Conservation (phyloP, 768 basidiomycete genomes). For the Naganishia vishniacii region DNA sequence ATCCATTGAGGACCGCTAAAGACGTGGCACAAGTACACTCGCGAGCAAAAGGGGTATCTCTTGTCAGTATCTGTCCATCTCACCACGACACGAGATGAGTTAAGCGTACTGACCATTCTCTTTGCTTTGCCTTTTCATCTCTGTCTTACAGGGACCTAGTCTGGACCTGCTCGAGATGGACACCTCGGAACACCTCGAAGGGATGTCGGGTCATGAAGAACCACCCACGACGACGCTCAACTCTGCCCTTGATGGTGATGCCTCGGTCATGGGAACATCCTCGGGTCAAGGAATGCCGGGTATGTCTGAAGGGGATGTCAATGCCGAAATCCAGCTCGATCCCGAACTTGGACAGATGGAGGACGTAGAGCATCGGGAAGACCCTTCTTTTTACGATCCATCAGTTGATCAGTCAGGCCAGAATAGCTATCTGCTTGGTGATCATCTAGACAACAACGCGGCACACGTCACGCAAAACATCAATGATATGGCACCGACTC, state of each 20-base stretch:
- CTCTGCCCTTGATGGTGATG: slow-evolving; percentile 11
- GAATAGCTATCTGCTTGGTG: not conserved
- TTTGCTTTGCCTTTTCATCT: no score
- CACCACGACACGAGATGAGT: no score
- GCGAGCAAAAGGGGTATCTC: not conserved
- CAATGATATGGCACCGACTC: slow-evolving; percentile 15
- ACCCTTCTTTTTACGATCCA: slow-evolving; percentile 17
- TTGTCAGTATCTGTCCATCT: no score
- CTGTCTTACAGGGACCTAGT: not conserved
- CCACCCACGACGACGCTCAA: not conserved
- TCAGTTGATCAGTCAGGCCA: slow-evolving; percentile 6
- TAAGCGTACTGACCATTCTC: no score
- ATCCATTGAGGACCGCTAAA: no score
- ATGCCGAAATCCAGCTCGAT: slow-evolving; percentile 6
- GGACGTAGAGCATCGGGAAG: not conserved
- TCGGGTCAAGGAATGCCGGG: not conserved
- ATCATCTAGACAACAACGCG: slow-evolving; percentile 1
- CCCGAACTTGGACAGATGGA: not conserved
- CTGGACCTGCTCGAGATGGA: not conserved
- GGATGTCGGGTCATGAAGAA: not conserved
- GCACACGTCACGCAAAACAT: slow-evolving; percentile 11
- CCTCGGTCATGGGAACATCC: not conserved
- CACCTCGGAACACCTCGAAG: not conserved
- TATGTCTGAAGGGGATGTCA: not conserved
- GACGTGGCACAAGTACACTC: not conserved